A percentile compares a stretch with the other conserved stretches of the same genome.
Evolutionary conservation across 768 basidiomycete genomes (phyloP).

Genomic region (Melanogaster broomeanus): DNA sequence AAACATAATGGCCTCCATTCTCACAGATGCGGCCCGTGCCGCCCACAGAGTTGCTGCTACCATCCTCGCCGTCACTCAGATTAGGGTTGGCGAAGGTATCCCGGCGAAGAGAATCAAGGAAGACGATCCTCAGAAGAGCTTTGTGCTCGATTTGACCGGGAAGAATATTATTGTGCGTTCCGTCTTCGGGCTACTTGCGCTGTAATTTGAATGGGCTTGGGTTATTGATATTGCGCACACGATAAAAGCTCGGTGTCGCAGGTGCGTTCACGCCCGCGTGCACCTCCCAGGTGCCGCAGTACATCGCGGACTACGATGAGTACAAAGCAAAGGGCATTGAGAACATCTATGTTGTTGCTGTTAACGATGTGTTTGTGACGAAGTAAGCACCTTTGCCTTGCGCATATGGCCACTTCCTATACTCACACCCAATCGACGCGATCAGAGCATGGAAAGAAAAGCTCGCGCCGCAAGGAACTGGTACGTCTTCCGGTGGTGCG

Average conservation of each 20-base stretch:
- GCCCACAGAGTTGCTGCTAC: slow-evolving; percentile 57
- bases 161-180: slow-evolving; percentile 63
- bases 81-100: slow-evolving; percentile 40
- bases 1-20: slow-evolving; percentile 46
- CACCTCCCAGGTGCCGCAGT: slow-evolving; percentile 61
- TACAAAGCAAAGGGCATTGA: slow-evolving; percentile 79
- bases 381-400: slow-evolving; percentile 30
- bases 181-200: too few relatives aligned
- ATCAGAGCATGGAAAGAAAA: slow-evolving; percentile 67
- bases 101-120: slow-evolving; percentile 61
- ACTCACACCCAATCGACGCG: slow-evolving; percentile 5
- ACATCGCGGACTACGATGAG: slow-evolving; percentile 63
- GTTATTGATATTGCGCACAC: neutral
- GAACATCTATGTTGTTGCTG: slow-evolving; percentile 68
- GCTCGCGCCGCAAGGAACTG: slow-evolving; percentile 55
- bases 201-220: too few relatives aligned
- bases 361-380: slow-evolving; percentile 80
- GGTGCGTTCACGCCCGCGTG: slow-evolving; percentile 80
- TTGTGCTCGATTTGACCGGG: slow-evolving; percentile 50
- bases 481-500: slow-evolving; percentile 35
- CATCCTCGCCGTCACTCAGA: slow-evolving; percentile 48
- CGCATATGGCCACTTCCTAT: slow-evolving; percentile 2
- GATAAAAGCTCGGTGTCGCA: slow-evolving; percentile 64
- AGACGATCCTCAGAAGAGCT: slow-evolving; percentile 44
- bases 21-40: slow-evolving; percentile 47